Evolutionary conservation across 176 grass and related monocot genomes (phyloP).

Genomic region (Avena atlantica): DNA sequence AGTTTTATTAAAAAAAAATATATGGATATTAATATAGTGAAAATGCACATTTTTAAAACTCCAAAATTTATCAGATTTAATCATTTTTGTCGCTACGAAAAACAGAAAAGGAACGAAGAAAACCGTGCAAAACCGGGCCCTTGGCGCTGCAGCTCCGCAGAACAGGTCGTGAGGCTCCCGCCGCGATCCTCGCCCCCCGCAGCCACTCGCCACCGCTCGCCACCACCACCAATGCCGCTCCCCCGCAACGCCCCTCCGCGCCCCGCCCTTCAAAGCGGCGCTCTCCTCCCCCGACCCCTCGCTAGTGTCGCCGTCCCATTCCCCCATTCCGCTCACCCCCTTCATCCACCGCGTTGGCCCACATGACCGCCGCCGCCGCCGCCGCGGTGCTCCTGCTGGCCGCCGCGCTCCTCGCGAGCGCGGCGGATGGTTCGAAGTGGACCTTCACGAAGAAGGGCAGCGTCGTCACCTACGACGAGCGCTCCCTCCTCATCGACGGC

Average conservation of each 20-base stretch:
- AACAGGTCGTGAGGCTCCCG: not conserved
- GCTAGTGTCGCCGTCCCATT: constrained; percentile 4
- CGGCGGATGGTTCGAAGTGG: constrained; percentile 23
- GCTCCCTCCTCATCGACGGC: constrained; percentile 77
- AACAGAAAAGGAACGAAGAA: not conserved
- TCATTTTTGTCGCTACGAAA: no score
- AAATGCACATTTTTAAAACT: no score
- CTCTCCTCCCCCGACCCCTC: constrained; percentile 13
- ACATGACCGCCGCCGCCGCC: constrained; percentile 6
- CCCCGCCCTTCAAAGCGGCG: constrained; percentile 18
- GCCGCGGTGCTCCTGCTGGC: constrained; percentile 22
- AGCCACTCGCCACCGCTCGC: constrained; percentile 9
- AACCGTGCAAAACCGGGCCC: not conserved
- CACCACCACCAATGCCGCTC: constrained; percentile 17
- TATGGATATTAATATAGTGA: no score
- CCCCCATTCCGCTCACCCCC: not conserved
- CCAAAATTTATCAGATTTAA: no score
- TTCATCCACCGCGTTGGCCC: not conserved
- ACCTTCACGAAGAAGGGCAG: constrained; percentile 42
- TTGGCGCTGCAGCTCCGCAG: not conserved
- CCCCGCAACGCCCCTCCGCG: not conserved
- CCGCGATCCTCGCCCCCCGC: not conserved
- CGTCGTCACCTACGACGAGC: constrained; percentile 62
- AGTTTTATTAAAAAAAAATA: no score
- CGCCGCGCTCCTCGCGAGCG: constrained; percentile 7